A percentile compares a stretch with the other conserved stretches of the same genome.
These are phyloP conservation scores for Colletotrichum sp. DNA, from an alignment of 2,329 filamentous ascomycete genomes.

Conservation along the genomic window DNA sequence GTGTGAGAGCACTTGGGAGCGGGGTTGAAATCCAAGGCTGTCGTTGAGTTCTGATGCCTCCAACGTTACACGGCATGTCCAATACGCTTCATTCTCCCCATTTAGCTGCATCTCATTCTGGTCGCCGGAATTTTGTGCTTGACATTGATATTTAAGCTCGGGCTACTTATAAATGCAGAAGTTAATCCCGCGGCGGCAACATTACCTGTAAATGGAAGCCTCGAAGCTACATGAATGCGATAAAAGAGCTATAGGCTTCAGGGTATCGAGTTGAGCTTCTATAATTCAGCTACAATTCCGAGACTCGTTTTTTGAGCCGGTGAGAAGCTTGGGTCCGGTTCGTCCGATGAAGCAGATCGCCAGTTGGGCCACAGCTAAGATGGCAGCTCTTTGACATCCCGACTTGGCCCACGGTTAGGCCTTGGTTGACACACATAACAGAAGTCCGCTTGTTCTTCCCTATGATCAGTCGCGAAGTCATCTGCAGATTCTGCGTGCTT, in stretches of 20 bases:
- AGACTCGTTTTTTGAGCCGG: not conserved
- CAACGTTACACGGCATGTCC: not conserved
- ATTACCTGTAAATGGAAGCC: not conserved
- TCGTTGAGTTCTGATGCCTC: not conserved
- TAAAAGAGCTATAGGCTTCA: not conserved
- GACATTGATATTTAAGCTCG: not conserved
- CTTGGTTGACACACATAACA: not conserved
- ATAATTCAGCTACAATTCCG: not conserved
- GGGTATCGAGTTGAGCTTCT: fast-evolving
- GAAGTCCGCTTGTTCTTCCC: not conserved
- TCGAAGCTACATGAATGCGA: not conserved
- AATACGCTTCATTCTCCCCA: not conserved
- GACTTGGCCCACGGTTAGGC: not conserved
- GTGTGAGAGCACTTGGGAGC: not conserved
- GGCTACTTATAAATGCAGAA: not conserved
- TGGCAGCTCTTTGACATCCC: not conserved
- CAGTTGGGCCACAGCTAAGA: not conserved
- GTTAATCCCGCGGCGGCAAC: not conserved
- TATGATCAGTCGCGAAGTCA: not conserved
- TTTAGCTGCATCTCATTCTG: not conserved
- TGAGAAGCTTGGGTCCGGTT: not conserved
- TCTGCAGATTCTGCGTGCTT: not conserved
- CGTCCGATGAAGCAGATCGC: not conserved
- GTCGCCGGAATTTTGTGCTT: not conserved
- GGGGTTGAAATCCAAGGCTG: not conserved